A percentile compares a stretch with the other conserved stretches of the same genome.
phyloP scores from a whole-genome alignment of 2,329 filamentous ascomycete genomes.

The Colletotrichum chlorophyti region DNA sequence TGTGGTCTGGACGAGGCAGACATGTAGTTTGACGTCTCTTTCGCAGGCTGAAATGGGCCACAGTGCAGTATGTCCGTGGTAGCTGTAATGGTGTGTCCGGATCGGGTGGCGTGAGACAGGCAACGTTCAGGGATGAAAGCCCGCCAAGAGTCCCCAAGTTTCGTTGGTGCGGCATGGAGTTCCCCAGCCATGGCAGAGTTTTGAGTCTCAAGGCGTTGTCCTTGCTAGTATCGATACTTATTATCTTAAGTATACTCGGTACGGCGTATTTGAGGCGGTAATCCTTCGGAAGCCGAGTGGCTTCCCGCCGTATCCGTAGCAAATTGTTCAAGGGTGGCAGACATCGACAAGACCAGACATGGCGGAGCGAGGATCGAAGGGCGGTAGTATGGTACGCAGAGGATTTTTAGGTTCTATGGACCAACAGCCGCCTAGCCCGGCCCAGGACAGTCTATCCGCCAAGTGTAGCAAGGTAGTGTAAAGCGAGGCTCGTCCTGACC shows the following conservation, averaged over 20 bases:
- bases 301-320: neutral
- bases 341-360: constrained; percentile 13
- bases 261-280: too few species aligned
- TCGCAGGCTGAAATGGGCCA: neutral
- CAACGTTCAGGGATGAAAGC: constrained; percentile 16
- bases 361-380: constrained; percentile 2
- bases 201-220: constrained; percentile 7
- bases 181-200: neutral
- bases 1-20: constrained; percentile 18
- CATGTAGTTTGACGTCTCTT: constrained; percentile 16
- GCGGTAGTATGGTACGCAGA: constrained; percentile 1
- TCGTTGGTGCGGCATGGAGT: neutral
- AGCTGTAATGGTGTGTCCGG: neutral
- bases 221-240: constrained; percentile 17
- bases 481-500: too few species aligned
- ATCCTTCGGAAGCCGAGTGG: too few species aligned
- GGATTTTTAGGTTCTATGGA: constrained; percentile 5
- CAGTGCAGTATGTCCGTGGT: constrained; percentile 2
- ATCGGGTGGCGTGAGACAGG: neutral
- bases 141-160: neutral
- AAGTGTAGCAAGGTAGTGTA: too few species aligned
- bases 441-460: too few species aligned
- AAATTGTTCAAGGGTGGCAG: neutral
- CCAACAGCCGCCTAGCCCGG: neutral
- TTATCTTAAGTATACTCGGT: too few species aligned